Conservation (phyloP, 2,329 filamentous ascomycete genomes). For the Phoma sp. region DNA sequence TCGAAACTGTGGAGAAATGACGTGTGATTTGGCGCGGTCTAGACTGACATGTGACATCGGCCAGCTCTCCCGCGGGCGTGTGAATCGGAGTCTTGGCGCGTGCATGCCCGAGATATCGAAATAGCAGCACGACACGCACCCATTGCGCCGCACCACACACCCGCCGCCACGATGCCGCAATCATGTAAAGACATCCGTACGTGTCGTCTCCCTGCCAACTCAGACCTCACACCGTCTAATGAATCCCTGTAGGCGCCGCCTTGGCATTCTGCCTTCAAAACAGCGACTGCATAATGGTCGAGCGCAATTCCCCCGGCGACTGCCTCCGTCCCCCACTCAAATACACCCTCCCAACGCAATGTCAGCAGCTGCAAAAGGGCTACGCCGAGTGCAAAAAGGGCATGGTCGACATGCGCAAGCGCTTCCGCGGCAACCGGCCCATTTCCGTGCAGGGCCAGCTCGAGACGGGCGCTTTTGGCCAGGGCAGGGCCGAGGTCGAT, state of each 20-base stretch:
- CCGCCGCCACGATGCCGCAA: constrained; percentile 73
- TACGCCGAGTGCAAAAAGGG: constrained; percentile 96
- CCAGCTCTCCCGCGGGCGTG: constrained; percentile 1
- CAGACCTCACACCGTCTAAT: no score
- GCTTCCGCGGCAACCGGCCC: constrained; percentile 92
- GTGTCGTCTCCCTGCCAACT: constrained; percentile 51
- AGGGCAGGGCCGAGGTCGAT: constrained; percentile 37
- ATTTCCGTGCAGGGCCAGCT: constrained; percentile 58
- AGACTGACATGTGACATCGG: constrained; percentile 31
- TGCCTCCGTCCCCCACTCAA: constrained; percentile 85
- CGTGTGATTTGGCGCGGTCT: constrained; percentile 1
- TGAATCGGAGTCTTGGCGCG: constrained; percentile 19
- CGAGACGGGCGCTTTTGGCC: constrained; percentile 43
- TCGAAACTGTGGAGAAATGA: constrained; percentile 13
- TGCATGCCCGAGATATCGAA: constrained; percentile 11
- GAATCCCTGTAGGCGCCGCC: constrained; percentile 89
- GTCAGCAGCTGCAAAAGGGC: constrained; percentile 88
- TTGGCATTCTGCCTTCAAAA: constrained; percentile 94
- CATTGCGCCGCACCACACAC: constrained; percentile 6
- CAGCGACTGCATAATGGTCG: constrained; percentile 93
- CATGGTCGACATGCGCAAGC: constrained; percentile 98
- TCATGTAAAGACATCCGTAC: constrained; percentile 96
- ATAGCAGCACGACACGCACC: background rate
- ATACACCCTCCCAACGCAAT: constrained; percentile 83
- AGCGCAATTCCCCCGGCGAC: constrained; percentile 85